A percentile compares a stretch with the other conserved stretches of the same genome.
Evolutionary conservation across 129 eudicot genomes (phyloP).

Genomic region (Calendula officinalis): DNA sequence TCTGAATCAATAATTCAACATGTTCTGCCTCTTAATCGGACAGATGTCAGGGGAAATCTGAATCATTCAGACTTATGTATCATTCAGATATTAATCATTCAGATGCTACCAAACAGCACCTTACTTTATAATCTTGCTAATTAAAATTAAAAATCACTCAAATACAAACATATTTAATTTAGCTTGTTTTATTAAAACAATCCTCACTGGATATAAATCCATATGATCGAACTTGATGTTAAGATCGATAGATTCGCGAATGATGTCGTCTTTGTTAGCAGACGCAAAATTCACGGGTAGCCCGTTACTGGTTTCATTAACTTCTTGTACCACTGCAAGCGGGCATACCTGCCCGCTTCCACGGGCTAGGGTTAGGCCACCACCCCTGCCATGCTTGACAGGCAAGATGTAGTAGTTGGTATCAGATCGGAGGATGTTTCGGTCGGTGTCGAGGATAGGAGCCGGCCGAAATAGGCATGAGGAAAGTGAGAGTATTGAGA

Average conservation of each 20-base stretch:
- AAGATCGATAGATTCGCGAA: conserved; percentile 40
- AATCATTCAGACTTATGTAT: too few relatives aligned
- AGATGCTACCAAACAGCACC: too few relatives aligned
- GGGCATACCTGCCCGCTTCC: conserved; percentile 30
- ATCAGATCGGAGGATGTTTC: conserved; percentile 35
- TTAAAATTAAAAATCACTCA: neutral
- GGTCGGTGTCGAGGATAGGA: conserved; percentile 44
- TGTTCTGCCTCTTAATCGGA: too few relatives aligned
- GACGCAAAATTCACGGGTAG: conserved; percentile 35
- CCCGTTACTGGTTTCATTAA: conserved; percentile 22
- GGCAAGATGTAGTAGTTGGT: conserved; percentile 53
- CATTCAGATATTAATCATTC: too few relatives aligned
- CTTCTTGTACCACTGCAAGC: conserved; percentile 38
- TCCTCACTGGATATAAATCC: neutral
- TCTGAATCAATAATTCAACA: too few relatives aligned
- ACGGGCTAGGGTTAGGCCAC: conserved; percentile 43
- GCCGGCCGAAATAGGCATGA: conserved; percentile 20
- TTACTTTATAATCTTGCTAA: neutral
- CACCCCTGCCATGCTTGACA: conserved; percentile 45
- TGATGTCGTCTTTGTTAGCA: conserved; percentile 30
- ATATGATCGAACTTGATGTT: conserved; percentile 30
- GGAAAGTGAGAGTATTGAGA: conserved; percentile 24
- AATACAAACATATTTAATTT: neutral
- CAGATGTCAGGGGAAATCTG: too few relatives aligned
- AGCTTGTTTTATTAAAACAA: neutral